These are phyloP conservation scores for Aspergillaceae sp. DNA, from an alignment of 2,329 filamentous ascomycete species.

Conservation along the genomic window DNA sequence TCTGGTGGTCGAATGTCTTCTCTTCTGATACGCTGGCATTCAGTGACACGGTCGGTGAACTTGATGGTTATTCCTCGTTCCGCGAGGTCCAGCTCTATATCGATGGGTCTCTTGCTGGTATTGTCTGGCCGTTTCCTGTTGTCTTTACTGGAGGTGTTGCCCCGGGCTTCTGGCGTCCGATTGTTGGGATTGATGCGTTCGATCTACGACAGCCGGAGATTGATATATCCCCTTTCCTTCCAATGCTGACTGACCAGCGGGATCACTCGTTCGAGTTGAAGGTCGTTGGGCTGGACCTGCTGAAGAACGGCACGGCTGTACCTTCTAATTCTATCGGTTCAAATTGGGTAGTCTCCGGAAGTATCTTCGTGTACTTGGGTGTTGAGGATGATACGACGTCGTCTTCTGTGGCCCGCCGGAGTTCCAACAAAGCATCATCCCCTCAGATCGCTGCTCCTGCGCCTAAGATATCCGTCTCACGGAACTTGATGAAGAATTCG, in stretches of 20 bases:
- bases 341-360: slow-evolving; percentile 69
- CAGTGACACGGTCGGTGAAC: slow-evolving; percentile 43
- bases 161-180: slow-evolving; percentile 66
- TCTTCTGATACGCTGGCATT: slow-evolving; percentile 55
- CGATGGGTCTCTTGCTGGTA: slow-evolving; percentile 62
- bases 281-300: slow-evolving; percentile 56
- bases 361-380: slow-evolving; percentile 70
- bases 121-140: slow-evolving; percentile 72
- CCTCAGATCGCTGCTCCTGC: slow-evolving; percentile 25
- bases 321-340: slow-evolving; percentile 51
- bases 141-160: slow-evolving; percentile 76
- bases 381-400: slow-evolving; percentile 13
- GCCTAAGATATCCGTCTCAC: slow-evolving; percentile 44
- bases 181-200: slow-evolving; percentile 71
- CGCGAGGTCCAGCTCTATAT: slow-evolving; percentile 70
- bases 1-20: slow-evolving; percentile 76
- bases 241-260: slow-evolving; percentile 56
- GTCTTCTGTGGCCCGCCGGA: too few relatives aligned
- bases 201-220: slow-evolving; percentile 73
- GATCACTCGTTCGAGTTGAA: slow-evolving; percentile 60
- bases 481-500: slow-evolving; percentile 14
- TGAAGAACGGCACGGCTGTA: slow-evolving; percentile 39
- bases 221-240: slow-evolving; percentile 69
- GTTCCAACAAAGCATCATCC: too few relatives aligned
- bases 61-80: slow-evolving; percentile 64